Conservation (phyloP, 345 rosid genomes). For the Isatis tinctoria region DNA sequence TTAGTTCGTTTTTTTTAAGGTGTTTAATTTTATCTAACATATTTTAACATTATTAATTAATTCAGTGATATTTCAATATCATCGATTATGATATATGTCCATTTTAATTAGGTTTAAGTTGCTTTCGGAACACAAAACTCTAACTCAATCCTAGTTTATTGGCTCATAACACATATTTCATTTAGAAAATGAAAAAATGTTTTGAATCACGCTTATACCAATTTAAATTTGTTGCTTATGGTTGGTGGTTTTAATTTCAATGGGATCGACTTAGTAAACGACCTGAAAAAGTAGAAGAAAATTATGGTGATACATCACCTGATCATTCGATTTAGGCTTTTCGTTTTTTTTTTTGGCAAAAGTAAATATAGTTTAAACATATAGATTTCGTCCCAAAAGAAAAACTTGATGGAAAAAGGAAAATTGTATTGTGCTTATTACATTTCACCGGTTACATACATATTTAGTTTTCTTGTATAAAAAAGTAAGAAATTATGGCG, state of each 20-base stretch:
- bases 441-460: background rate
- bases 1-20: background rate
- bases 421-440: background rate
- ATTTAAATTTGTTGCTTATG: background rate
- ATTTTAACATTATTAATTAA: background rate
- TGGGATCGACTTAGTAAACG: background rate
- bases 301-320: background rate
- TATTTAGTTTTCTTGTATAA: background rate
- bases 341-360: too few species aligned
- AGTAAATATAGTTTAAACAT: too few species aligned
- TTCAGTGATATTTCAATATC: background rate
- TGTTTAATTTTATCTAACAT: background rate
- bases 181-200: too few species aligned
- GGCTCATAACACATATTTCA: background rate
- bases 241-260: background rate
- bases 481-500: background rate
- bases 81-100: background rate
- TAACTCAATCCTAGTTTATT: constrained; percentile 4
- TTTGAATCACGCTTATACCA: background rate
- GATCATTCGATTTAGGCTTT: too few species aligned
- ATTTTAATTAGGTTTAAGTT: constrained; percentile 30
- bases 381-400: background rate
- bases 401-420: background rate
- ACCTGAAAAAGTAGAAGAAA: background rate
- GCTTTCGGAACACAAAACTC: constrained; percentile 13